Base-by-base conservation (phyloP, 208 protist genomes). In the Wallacemonas sp. region DNA sequence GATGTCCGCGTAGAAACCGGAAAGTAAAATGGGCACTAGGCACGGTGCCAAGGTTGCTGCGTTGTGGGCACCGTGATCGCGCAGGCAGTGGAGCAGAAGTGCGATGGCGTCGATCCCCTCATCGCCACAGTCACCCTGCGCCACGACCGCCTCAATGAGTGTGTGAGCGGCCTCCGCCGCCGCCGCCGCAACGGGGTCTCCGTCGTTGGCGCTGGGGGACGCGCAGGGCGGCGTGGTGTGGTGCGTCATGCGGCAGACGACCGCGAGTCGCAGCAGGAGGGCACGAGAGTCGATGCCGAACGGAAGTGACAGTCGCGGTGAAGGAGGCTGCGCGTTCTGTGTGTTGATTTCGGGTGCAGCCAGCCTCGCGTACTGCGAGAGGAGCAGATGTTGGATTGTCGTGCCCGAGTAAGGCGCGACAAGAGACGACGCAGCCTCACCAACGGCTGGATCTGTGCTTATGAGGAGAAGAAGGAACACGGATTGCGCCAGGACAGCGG, bases 1-100 rank as follows among this genome's bases (percentile, higher is more conserved):
- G 44, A 82, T 49, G 2, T 78, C 74, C 9, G 78, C 81, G 19
- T 32, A 44, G 41, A 67, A 77, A 12, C 74, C 81, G 30, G 66
- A 39, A 17, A 84, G 39, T 11, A 88, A 36, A 49, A 84, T 72
- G 0, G 77, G 55, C 0, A 54, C 49, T 23, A 83, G 70, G 2
- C 77, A 68, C 67, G 75, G 79, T 34, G n/a, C 12, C 71, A 64
- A 2, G 76, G 76, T 56, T 83, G 83, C 34, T 70, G 56, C 27
- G 76, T 82, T 0, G 76, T 83, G 23, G 68, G 39, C 54, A 27
- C 36, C 76, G 52, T 54, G 67, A 83, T 19, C 80, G 60, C 1
- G 47, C 39, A 1, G 76, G 70, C 55, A 87, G 56, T 2, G 26
- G 17, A 55, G 69, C 14, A 54, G 56, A 27, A 21, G 19, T 6